These are phyloP conservation scores for Trametopsis cervina DNA, from an alignment of 768 basidiomycete species.

Conservation along the genomic window DNA sequence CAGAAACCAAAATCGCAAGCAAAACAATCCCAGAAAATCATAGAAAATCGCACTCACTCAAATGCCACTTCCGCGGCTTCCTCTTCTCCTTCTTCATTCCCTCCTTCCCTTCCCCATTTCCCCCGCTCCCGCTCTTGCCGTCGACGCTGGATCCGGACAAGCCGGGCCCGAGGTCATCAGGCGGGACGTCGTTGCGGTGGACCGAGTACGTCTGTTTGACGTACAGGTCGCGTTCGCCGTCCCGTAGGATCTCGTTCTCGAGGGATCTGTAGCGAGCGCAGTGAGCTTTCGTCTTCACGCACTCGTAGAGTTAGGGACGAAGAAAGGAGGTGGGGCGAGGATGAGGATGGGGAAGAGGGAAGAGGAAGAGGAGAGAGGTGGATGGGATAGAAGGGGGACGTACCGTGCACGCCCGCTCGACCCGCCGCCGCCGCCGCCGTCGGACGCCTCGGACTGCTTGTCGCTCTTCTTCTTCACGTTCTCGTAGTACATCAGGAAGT, in stretches of 20 bases:
- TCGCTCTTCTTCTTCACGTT: constrained; percentile 22
- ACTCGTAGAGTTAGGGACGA: not conserved
- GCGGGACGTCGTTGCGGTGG: constrained; percentile 27
- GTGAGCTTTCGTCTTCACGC: too few relatives aligned
- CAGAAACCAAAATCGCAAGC: not conserved
- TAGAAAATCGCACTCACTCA: constrained; percentile 43
- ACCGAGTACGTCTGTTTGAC: constrained; percentile 85
- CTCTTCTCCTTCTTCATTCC: constrained; percentile 15
- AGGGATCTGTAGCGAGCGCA: constrained; percentile 22
- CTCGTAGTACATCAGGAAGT: constrained; percentile 83
- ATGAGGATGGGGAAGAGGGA: not conserved
- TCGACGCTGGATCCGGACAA: not conserved
- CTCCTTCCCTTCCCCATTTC: constrained; percentile 25
- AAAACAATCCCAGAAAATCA: not conserved
- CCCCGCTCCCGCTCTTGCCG: not conserved
- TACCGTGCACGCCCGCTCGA: constrained; percentile 1
- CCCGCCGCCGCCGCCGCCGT: constrained; percentile 9
- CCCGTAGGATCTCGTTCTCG: constrained; percentile 34
- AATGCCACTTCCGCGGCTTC: constrained; percentile 65
- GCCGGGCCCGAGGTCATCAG: constrained; percentile 17
- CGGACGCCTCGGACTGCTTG: not conserved
- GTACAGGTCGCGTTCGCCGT: constrained; percentile 32
- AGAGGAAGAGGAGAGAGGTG: too few relatives aligned
- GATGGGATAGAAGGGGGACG: not conserved
- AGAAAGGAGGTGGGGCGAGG: not conserved